Base-by-base conservation (phyloP, 2,329 filamentous ascomycete genomes). In the Calonectria henricotiae region DNA sequence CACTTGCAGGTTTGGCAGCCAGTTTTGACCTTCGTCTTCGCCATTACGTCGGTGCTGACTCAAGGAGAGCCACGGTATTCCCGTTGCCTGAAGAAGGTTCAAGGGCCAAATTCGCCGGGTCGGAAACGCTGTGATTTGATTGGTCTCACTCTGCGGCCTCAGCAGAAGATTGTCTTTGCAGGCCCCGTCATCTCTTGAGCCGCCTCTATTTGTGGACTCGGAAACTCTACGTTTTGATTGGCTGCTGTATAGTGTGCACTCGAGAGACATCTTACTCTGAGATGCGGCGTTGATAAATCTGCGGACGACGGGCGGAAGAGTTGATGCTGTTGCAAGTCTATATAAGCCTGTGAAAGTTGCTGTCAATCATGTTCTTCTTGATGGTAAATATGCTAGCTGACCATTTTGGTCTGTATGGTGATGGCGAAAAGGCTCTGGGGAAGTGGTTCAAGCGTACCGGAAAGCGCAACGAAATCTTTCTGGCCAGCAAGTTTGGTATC, bases 381-480 rank as follows among this genome's bases (percentile, higher is more conserved):
- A 20, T n/a, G 13, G 15, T 46, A 1, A 65, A 23, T 17, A 8
- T 20, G 20, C 12, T 17, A 17, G 27, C 55, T 68, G 17, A 69
- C 11, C 7, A 5, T 12, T 5, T 58, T 58, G 75, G 75, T 58
- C 65, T 83, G 3, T 88, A 88, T 65, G 82, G 80, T 5, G 83
- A 86, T 51, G 82, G 75, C 49, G 87, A 89, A 70, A 82, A 85
- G 11, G 73, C 87, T 3, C 66, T 87, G 11, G 84, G 85, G 6
- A 82, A 82, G 74, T 87, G 85, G 84, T 82, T 88, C 69, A 77
- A 80, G 35, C 83, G 86, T 71, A 85, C 85, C 0, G 81, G 81
- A 13, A 82, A 83, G 32, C 80, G 84, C 6, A 58, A 81, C 7
- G 77, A 86, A 30, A 83, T 89, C 51, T 85, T 88, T 73, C 79